phyloP scores from a whole-genome alignment of 768 basidiomycete genomes.

The Mycena indigotica region DNA sequence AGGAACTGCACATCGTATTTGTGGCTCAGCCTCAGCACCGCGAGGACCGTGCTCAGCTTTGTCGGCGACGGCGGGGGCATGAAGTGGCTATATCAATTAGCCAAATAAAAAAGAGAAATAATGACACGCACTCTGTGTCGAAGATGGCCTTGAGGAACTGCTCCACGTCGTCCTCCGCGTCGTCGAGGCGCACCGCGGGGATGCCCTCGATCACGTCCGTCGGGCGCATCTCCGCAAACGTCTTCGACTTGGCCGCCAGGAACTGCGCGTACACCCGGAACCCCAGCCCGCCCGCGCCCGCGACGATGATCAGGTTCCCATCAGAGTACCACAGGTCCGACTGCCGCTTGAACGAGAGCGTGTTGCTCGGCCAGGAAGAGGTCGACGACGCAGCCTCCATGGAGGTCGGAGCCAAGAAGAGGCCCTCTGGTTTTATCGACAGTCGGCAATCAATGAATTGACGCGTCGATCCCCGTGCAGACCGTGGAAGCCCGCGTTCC shows the following conservation, averaged over 20 bases:
- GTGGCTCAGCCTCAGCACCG: not conserved
- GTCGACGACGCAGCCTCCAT: not conserved
- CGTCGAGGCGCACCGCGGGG: slow-evolving; percentile 6
- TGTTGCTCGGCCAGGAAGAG: not conserved
- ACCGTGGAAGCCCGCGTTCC: no score
- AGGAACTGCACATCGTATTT: not conserved
- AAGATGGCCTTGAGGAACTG: not conserved
- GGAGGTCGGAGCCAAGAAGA: not conserved
- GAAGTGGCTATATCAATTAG: not conserved
- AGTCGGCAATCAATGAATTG: not conserved
- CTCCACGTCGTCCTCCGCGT: slow-evolving; percentile 6
- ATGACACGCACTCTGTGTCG: not conserved
- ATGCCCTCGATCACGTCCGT: slow-evolving; percentile 5
- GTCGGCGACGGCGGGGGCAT: slow-evolving; percentile 3
- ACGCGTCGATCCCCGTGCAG: not conserved
- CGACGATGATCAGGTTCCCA: slow-evolving; percentile 4
- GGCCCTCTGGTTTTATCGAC: no score
- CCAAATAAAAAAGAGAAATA: not conserved
- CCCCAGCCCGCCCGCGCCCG: not conserved
- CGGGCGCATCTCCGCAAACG: slow-evolving; percentile 1
- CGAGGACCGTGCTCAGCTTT: not conserved
- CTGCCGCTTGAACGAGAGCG: not conserved
- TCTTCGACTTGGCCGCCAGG: not conserved
- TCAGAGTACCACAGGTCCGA: slow-evolving; percentile 3
- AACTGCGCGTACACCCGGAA: not conserved